A percentile compares a stretch with the other conserved stretches of the same genome.
Conservation (phyloP, 306 rosid genomes). For the Herpetospermum pedunculosum region DNA sequence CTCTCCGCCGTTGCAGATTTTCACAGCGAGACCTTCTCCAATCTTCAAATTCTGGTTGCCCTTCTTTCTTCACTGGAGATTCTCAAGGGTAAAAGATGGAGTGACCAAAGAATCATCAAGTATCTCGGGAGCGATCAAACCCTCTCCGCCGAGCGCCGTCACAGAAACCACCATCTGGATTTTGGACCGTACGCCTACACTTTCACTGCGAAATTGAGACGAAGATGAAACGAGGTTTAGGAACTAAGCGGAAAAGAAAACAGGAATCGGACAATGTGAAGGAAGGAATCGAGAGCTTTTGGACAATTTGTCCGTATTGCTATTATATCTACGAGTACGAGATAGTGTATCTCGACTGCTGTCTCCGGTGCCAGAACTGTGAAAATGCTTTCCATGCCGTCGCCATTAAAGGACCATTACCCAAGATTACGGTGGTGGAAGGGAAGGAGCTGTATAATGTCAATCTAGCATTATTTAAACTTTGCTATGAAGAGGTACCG, state of each 20-base stretch:
- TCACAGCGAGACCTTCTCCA: neutral
- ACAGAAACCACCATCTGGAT: slow-evolving; percentile 9
- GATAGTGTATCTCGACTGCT: slow-evolving; percentile 33
- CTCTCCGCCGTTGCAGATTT: neutral
- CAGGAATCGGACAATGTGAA: neutral
- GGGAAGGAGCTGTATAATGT: slow-evolving; percentile 48
- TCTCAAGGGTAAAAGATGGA: neutral
- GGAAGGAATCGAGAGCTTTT: slow-evolving; percentile 26
- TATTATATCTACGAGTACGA: slow-evolving; percentile 44
- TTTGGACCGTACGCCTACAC: slow-evolving; percentile 29
- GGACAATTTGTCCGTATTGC: slow-evolving; percentile 79
- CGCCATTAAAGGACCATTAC: slow-evolving; percentile 32
- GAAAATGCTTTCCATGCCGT: slow-evolving; percentile 45
- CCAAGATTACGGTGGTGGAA: slow-evolving; percentile 17
- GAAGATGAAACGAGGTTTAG: neutral
- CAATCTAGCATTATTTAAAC: slow-evolving; percentile 20
- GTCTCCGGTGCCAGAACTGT: slow-evolving; percentile 48
- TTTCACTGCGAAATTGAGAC: slow-evolving; percentile 33
- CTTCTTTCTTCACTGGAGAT: neutral
- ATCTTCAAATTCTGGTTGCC: neutral
- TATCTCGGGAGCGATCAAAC: neutral
- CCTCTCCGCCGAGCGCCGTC: slow-evolving; percentile 14
- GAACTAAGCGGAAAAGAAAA: neutral
- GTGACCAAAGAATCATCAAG: neutral
- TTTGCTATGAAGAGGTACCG: slow-evolving; percentile 9